Conservation (phyloP, 2,329 filamentous ascomycete species). For the Fusarium oxysporum region DNA sequence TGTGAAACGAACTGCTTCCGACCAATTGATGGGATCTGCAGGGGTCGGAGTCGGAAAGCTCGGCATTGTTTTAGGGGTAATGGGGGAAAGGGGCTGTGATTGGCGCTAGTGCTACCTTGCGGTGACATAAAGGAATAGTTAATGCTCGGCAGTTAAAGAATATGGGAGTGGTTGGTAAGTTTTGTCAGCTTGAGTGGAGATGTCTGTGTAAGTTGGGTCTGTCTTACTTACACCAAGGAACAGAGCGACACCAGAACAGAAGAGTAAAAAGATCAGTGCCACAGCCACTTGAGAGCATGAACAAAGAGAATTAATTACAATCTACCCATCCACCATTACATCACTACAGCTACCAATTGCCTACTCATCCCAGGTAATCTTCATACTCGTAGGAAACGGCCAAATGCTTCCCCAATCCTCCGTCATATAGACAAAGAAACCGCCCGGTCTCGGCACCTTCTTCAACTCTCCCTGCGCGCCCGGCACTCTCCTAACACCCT, state of each 20-base stretch:
- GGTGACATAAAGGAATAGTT: not conserved
- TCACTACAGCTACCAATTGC: not conserved
- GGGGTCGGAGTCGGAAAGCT: not conserved
- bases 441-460: slow-evolving; percentile 67
- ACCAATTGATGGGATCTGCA: slow-evolving; percentile 15
- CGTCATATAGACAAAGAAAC: slow-evolving; percentile 71
- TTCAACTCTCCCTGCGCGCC: slow-evolving; percentile 76
- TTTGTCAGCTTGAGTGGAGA: not conserved
- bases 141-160: accelerated
- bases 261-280: accelerated
- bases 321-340: slow-evolving; percentile 8
- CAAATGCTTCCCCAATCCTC: slow-evolving; percentile 69
- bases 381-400: slow-evolving; percentile 65
- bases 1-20: slow-evolving; percentile 12
- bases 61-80: slow-evolving; percentile 4
- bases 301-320: slow-evolving; percentile 1
- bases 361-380: slow-evolving; percentile 61
- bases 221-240: not conserved
- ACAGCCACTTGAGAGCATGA: not conserved
- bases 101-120: not conserved
- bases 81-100: not conserved
- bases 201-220: not conserved
- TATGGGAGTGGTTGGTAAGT: accelerated
- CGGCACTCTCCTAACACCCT: slow-evolving; percentile 69
- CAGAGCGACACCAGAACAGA: not conserved